phyloP scores from a whole-genome alignment of 2,329 filamentous ascomycete genomes.

The Colletotrichum sp. region DNA sequence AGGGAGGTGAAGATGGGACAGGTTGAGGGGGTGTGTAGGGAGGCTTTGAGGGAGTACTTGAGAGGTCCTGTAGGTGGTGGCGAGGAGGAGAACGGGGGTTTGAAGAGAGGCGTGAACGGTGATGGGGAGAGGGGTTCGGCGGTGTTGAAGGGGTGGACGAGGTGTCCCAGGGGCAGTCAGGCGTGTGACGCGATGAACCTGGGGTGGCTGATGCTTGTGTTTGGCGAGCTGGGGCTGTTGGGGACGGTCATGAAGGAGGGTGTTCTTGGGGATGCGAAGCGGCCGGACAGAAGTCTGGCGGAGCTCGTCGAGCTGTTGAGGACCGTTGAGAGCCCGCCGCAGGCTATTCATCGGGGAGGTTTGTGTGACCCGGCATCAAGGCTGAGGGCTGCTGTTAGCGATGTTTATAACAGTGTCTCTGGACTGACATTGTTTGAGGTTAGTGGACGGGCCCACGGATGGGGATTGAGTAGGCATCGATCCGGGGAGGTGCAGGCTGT shows the following conservation, averaged over 20 bases:
- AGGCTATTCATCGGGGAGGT: constrained; percentile 42
- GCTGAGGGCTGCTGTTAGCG: constrained; percentile 51
- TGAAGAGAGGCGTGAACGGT: constrained; percentile 21
- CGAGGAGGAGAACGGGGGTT: neutral
- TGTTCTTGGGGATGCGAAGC: constrained; percentile 21
- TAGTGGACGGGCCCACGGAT: constrained; percentile 52
- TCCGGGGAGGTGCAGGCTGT: constrained; percentile 40
- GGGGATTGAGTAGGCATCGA: constrained; percentile 49
- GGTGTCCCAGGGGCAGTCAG: constrained; percentile 55
- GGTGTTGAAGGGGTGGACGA: constrained; percentile 37
- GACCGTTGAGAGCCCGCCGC: constrained; percentile 47
- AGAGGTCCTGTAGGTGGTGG: neutral
- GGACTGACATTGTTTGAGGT: constrained; percentile 56
- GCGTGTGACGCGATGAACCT: constrained; percentile 58
- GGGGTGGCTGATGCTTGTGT: constrained; percentile 59
- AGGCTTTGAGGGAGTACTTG: constrained; percentile 51
- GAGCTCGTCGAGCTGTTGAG: constrained; percentile 50
- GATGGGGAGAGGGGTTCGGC: constrained; percentile 27
- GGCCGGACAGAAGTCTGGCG: constrained; percentile 44
- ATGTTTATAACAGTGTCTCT: constrained; percentile 55
- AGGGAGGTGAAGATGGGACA: constrained; percentile 56
- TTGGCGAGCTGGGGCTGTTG: constrained; percentile 51
- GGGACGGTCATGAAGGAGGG: constrained; percentile 40
- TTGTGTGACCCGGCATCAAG: constrained; percentile 55
- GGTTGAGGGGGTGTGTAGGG: constrained; percentile 49